These are phyloP conservation scores for Epichloe aotearoae DNA, from an alignment of 2,329 filamentous ascomycete genomes.

Conservation along the genomic window DNA sequence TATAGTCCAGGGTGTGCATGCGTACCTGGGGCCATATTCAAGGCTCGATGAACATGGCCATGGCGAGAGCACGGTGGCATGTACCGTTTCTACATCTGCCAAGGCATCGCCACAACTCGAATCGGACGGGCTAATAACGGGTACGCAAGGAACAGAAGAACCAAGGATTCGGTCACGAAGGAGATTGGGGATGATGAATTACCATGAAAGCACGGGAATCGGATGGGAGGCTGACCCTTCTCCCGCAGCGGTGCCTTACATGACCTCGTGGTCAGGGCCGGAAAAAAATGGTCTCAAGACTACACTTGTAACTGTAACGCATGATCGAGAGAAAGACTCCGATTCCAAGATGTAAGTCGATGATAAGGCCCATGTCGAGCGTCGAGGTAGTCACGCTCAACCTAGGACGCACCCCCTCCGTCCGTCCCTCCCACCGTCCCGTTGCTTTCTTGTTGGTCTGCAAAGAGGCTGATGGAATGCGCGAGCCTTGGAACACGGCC, in stretches of 20 bases:
- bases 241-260: slow-evolving; percentile 14
- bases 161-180: slow-evolving; percentile 1
- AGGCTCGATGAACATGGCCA: too few species aligned
- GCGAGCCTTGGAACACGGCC: neutral
- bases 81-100: neutral
- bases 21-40: too few species aligned
- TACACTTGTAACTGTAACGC: slow-evolving; percentile 9
- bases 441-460: too few species aligned
- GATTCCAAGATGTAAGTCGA: slow-evolving; percentile 18
- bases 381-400: slow-evolving; percentile 23
- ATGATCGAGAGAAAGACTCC: slow-evolving; percentile 13
- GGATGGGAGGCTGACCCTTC: slow-evolving; percentile 8
- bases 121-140: neutral
- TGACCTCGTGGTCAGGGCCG: slow-evolving; percentile 15
- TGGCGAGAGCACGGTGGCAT: neutral
- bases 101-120: neutral
- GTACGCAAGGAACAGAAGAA: slow-evolving; percentile 3
- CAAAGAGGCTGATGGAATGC: neutral
- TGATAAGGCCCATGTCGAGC: slow-evolving; percentile 12
- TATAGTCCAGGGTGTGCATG: too few species aligned
- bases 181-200: neutral
- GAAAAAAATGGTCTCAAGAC: slow-evolving; percentile 7
- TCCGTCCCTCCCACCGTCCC: neutral
- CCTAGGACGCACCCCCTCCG: slow-evolving; percentile 14
- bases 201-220: neutral